Conservation (phyloP, 2,329 filamentous ascomycete genomes). For the Ophiostoma himal-ulmi region DNA sequence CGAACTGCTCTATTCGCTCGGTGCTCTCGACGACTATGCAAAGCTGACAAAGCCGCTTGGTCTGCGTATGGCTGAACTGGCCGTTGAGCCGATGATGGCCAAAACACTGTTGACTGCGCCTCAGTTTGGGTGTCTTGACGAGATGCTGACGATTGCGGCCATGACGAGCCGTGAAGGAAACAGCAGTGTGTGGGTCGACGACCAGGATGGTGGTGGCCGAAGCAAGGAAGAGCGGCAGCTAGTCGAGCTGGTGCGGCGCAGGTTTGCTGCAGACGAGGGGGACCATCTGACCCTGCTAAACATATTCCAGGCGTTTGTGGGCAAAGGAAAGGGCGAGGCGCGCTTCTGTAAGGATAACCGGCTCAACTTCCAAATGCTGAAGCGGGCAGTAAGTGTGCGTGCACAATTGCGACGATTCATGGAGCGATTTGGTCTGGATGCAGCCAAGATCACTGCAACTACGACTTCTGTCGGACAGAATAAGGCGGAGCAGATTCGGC, state of each 20-base stretch:
- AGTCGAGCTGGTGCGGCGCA: conserved; percentile 67
- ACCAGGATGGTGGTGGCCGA: conserved; percentile 53
- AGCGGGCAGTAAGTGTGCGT: conserved; percentile 75
- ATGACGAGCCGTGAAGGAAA: conserved; percentile 85
- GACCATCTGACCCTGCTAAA: conserved; percentile 91
- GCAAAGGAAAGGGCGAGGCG: conserved; percentile 72
- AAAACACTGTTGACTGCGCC: conserved; percentile 74
- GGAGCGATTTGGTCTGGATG: conserved; percentile 76
- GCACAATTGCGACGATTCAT: conserved; percentile 81
- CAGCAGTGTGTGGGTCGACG: conserved; percentile 73
- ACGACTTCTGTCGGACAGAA: neutral
- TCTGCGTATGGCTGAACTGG: conserved; percentile 83
- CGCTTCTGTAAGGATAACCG: conserved; percentile 83
- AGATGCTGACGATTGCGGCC: conserved; percentile 85
- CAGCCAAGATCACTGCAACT: conserved; percentile 27
- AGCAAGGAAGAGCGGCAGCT: conserved; percentile 55
- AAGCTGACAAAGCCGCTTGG: conserved; percentile 88
- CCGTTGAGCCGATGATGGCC: conserved; percentile 92
- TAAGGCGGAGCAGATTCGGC: conserved; percentile 64
- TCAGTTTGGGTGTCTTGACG: conserved; percentile 70
- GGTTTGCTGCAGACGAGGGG: conserved; percentile 87
- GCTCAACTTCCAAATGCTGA: conserved; percentile 80
- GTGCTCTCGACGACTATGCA: conserved; percentile 81
- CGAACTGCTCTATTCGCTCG: conserved; percentile 79
- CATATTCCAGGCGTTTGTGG: conserved; percentile 84